Percentiles rank a stretch among this genome's conserved stretches.
Evolutionary conservation across 1,139 yeast genomes (phyloP).

Genomic region (Geotrichum restrictum): DNA sequence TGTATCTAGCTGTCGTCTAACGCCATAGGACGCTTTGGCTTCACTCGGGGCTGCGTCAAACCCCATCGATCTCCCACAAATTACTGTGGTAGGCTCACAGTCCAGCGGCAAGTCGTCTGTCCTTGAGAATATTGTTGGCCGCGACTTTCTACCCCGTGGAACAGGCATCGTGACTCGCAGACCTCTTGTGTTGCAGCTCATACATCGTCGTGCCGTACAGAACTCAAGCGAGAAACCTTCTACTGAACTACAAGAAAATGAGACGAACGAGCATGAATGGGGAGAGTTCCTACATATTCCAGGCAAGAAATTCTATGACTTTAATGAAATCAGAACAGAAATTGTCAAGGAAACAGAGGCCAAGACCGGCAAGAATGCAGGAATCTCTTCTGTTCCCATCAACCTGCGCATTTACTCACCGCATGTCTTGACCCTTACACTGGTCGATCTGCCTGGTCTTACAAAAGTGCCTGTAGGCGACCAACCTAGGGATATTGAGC

Average conservation of each 20-base stretch:
- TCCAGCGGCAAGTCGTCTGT: slow-evolving; percentile 92
- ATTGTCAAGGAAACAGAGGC: slow-evolving; percentile 92
- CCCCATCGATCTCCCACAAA: slow-evolving; percentile 78
- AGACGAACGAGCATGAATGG: slow-evolving; percentile 61
- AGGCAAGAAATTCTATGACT: slow-evolving; percentile 78
- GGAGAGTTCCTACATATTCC: slow-evolving; percentile 96
- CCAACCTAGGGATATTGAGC: slow-evolving; percentile 96
- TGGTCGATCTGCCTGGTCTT: slow-evolving; percentile 96
- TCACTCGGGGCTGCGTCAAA: slow-evolving; percentile 66
- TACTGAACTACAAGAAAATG: slow-evolving; percentile 11
- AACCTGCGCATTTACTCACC: slow-evolving; percentile 93
- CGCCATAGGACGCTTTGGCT: slow-evolving; percentile 65
- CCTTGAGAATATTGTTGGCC: slow-evolving; percentile 87
- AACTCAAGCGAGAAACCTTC: background rate
- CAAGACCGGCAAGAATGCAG: slow-evolving; percentile 86
- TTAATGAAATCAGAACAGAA: slow-evolving; percentile 86
- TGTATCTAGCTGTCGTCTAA: slow-evolving; percentile 13
- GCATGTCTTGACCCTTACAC: slow-evolving; percentile 89
- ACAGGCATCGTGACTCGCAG: slow-evolving; percentile 94
- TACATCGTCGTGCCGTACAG: slow-evolving; percentile 54
- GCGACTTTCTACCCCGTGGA: slow-evolving; percentile 92
- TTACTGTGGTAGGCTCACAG: slow-evolving; percentile 94
- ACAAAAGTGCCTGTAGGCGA: slow-evolving; percentile 99
- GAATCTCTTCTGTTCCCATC: slow-evolving; percentile 88
- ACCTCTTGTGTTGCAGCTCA: slow-evolving; percentile 77